Evolutionary conservation across 768 basidiomycete genomes (phyloP), one percentile per base, ranked within the genome.

Genomic region (Megacollybia marginata): DNA sequence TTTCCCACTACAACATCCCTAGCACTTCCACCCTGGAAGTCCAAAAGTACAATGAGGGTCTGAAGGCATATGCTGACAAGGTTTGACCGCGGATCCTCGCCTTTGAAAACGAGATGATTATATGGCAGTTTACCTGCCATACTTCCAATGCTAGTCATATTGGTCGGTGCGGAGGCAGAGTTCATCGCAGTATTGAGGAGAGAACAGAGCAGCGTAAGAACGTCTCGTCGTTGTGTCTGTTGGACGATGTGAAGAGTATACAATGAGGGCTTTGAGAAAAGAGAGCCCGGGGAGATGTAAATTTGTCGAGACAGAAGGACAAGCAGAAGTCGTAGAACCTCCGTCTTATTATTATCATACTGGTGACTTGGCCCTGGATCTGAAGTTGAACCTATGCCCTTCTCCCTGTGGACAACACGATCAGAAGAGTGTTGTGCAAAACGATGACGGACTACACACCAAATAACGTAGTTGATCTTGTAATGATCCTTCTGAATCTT

Each of bases 191-290:
- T 95, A 62, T 99, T 99, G 52, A 99, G 71, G 42, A 96, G 69
- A 4, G 94, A 97, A 66, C 95, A 99, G 8, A 99, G 69, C 23
- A 97, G 70, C 4, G 94, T 93, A 49, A 99, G 74, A n/a, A 94
- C 84, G 57, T 93, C 79, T 40, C 87, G 79, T 49, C 92, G 77
- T 52, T 85, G 74, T 48, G 82, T 78, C 63, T 82, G 73, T 64
- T 91, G 87, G 9, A 87, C 84, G 44, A 91, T 72, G 61, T 91
- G 79, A 8, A 88, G 75, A 15, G 89, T 80, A 59, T 89, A 92
- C 42, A 79, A 73, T 2, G 88, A 87, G 0, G 88, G 86, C 48
- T 78, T 82, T 15, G 79, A 76, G 65, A 86, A 79, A 18, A 96
- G 66, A 6, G 79, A 74, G 15, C 76, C 72, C 5, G 88, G 79